A percentile compares a stretch with the other conserved stretches of the same genome.
Conservation (phyloP, 352 stramenopile genomes). For the Phytophthora pisi region DNA sequence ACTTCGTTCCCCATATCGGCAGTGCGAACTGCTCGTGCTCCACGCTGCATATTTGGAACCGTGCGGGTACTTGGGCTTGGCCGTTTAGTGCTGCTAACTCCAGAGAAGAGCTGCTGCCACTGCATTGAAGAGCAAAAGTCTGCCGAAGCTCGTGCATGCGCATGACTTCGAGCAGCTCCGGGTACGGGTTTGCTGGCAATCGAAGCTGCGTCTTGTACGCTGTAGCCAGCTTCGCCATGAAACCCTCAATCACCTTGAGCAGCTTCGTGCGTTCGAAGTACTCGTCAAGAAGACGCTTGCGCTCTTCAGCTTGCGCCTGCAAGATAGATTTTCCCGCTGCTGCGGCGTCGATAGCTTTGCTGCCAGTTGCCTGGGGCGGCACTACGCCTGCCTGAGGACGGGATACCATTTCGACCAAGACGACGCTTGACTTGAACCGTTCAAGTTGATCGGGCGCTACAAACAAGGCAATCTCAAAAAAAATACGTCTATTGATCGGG, state of each 20-base stretch:
- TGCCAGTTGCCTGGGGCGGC: not conserved
- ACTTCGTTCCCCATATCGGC: conserved; percentile 35
- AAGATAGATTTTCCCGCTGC: conserved; percentile 18
- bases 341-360: not conserved
- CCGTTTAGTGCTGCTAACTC: conserved; percentile 18
- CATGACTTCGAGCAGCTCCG: conserved; percentile 34
- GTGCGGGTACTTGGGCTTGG: conserved; percentile 11
- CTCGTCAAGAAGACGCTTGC: conserved; percentile 42
- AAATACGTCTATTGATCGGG: conserved; percentile 42
- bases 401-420: conserved; percentile 16
- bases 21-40: conserved; percentile 28
- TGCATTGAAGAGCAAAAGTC: conserved; percentile 16
- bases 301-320: conserved; percentile 25
- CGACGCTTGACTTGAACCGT: conserved; percentile 27
- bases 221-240: conserved; percentile 32
- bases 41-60: conserved; percentile 27
- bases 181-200: conserved; percentile 50
- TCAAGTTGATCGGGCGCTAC: not conserved
- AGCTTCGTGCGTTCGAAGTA: conserved; percentile 51
- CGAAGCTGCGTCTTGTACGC: conserved; percentile 32
- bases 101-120: conserved; percentile 5
- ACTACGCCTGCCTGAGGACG: not conserved
- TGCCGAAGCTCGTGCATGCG: conserved; percentile 43
- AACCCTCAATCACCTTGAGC: conserved; percentile 42
- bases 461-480: conserved; percentile 6